phyloP scores from a whole-genome alignment of 2,329 filamentous ascomycete genomes.

The Scedosporium boydii region DNA sequence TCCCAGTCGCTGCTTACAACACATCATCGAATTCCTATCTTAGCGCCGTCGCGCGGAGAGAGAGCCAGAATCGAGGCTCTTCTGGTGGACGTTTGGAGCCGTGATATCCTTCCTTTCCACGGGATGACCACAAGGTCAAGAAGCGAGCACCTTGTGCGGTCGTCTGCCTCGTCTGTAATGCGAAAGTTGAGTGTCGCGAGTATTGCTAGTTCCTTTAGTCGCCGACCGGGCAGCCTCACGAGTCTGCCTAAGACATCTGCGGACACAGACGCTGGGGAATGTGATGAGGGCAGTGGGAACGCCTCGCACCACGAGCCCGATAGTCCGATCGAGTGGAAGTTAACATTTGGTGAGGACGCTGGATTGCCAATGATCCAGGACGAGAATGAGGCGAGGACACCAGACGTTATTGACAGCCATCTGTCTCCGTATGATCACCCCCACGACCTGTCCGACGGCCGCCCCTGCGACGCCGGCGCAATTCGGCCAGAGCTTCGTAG shows the following conservation, averaged over 20 bases:
- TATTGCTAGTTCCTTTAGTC: conserved; percentile 67
- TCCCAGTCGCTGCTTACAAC: conserved; percentile 73
- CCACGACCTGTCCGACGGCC: neutral
- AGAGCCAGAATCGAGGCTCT: conserved; percentile 66
- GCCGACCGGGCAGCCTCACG: conserved; percentile 52
- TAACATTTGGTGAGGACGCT: conserved; percentile 6
- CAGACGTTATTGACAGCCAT: neutral
- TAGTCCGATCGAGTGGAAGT: neutral
- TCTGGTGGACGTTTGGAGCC: conserved; percentile 75
- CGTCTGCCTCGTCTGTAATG: conserved; percentile 79
- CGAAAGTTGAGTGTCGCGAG: conserved; percentile 77
- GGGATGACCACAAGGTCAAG: conserved; percentile 61
- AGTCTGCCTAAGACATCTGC: conserved; percentile 20
- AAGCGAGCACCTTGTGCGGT: conserved; percentile 63
- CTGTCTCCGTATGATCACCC: neutral
- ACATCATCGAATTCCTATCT: conserved; percentile 53
- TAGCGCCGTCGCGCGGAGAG: conserved; percentile 67
- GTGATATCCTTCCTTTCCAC: conserved; percentile 70
- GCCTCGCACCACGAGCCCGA: conserved; percentile 4
- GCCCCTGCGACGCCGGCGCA: neutral
- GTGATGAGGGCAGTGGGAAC: conserved; percentile 10
- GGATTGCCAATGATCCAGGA: conserved; percentile 17
- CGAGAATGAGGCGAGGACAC: conserved; percentile 13
- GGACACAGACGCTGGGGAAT: conserved; percentile 16
- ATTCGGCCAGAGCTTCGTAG: neutral